Evolutionary conservation across 116 monocot genomes (phyloP).

Genomic region (Cymodocea nodosa): DNA sequence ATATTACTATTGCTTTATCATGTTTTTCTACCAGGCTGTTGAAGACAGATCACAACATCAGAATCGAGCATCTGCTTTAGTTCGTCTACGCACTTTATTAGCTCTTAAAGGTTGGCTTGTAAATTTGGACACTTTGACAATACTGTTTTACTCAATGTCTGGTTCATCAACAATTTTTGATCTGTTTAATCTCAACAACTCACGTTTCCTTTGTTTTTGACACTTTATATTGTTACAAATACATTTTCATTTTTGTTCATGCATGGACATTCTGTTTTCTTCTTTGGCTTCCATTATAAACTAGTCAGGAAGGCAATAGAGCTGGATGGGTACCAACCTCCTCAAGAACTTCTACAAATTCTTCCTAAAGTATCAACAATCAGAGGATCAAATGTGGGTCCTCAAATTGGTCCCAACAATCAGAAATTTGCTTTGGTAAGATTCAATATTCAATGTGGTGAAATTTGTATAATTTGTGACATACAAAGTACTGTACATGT

Average conservation of each 20-base stretch:
- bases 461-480: no score
- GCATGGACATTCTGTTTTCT: background rate
- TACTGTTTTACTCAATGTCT: background rate
- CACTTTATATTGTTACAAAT: background rate
- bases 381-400: conserved; percentile 59
- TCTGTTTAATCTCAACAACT: no score
- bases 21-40: conserved; percentile 37
- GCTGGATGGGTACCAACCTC: conserved; percentile 59
- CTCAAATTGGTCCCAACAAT: conserved; percentile 92
- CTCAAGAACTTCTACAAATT: conserved; percentile 80
- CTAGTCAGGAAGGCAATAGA: conserved; percentile 79
- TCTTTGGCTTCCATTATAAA: conserved; percentile 6
- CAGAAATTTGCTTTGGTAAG: conserved; percentile 68
- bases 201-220: background rate
- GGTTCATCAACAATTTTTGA: background rate
- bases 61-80: conserved; percentile 68
- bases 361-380: conserved; percentile 76
- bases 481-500: no score
- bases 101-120: conserved; percentile 58
- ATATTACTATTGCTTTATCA: background rate
- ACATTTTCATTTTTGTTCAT: background rate
- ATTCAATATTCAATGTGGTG: background rate
- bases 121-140: background rate
- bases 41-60: conserved; percentile 92
- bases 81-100: conserved; percentile 62